phyloP scores from a whole-genome alignment of 148 eudicot genomes.

The Chenopodium suecicum region DNA sequence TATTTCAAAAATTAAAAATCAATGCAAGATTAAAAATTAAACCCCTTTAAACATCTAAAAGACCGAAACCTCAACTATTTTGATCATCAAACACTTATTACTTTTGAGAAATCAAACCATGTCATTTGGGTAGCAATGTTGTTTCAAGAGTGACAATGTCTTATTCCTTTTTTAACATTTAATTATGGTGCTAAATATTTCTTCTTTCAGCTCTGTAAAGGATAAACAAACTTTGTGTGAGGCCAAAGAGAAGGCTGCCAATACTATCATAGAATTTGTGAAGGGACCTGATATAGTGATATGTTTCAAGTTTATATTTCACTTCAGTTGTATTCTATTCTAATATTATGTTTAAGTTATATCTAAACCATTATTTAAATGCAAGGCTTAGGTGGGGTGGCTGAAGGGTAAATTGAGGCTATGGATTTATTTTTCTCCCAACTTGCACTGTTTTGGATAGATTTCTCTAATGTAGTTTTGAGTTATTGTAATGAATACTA shows the following conservation, averaged over 20 bases:
- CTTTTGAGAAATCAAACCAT: too few relatives aligned
- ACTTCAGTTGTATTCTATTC: background rate
- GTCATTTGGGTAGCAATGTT: too few relatives aligned
- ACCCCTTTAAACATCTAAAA: too few relatives aligned
- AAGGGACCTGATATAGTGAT: constrained; percentile 56
- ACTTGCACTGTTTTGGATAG: background rate
- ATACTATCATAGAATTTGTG: constrained; percentile 66
- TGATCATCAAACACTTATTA: too few relatives aligned
- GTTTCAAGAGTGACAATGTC: background rate
- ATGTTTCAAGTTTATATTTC: constrained; percentile 66
- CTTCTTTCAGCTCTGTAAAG: constrained; percentile 61
- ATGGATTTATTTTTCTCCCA: background rate
- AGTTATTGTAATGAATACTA: background rate
- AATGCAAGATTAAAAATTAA: too few relatives aligned
- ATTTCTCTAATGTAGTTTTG: background rate
- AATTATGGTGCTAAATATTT: constrained; percentile 14
- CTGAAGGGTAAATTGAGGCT: background rate
- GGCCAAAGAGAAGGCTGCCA: constrained; percentile 82
- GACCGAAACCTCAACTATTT: too few relatives aligned
- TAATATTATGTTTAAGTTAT: background rate
- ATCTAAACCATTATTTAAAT: background rate
- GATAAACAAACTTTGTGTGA: constrained; percentile 58
- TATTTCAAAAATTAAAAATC: too few relatives aligned
- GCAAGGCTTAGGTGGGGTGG: background rate
- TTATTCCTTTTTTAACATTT: constrained; percentile 2